Evolutionary conservation across 2,329 filamentous ascomycete species (phyloP).

Genomic region (Diaporthe sp.): DNA sequence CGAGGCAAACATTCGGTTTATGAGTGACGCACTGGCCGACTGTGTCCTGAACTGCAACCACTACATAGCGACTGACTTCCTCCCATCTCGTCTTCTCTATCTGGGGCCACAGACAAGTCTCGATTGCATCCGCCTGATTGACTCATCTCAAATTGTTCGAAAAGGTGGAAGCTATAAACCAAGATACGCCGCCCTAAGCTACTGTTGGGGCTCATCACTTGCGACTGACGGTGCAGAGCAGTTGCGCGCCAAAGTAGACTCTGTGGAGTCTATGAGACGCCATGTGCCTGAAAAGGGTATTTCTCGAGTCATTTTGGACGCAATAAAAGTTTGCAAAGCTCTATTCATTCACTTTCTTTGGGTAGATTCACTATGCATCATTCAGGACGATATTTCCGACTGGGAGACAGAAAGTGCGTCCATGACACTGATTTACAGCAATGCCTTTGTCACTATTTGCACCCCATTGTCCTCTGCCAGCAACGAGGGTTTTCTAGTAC

Average conservation of each 20-base stretch:
- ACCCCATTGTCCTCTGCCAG: neutral
- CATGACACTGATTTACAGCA: neutral
- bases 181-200: conserved; percentile 3
- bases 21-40: neutral
- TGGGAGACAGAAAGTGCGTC: conserved; percentile 33
- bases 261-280: neutral
- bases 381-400: conserved; percentile 43
- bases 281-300: neutral
- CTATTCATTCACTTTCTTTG: conserved; percentile 40
- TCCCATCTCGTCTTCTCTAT: neutral
- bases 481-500: neutral
- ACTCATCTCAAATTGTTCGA: neutral
- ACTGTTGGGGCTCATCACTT: neutral
- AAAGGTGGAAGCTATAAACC: neutral
- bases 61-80: neutral
- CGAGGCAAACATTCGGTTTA: neutral
- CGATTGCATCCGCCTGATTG: neutral
- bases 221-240: neutral
- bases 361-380: conserved; percentile 47
- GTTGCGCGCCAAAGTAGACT: neutral
- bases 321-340: neutral
- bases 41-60: neutral
- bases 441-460: neutral
- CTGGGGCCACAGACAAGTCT: neutral
- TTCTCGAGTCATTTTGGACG: neutral